phyloP scores from a whole-genome alignment of 1,284 basidiomycete species.

The Rhizoctonia solani region DNA sequence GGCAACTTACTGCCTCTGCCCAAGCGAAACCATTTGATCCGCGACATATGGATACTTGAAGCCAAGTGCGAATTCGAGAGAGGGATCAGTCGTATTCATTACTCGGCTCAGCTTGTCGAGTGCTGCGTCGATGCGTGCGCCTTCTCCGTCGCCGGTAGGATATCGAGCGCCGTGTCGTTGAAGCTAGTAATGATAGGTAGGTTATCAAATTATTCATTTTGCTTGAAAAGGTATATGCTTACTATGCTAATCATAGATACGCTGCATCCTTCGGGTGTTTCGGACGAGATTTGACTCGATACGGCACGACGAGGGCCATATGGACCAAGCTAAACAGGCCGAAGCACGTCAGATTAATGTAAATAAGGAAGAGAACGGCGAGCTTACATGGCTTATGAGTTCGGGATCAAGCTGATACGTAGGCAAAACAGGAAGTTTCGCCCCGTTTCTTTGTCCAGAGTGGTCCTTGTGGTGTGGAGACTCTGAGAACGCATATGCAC shows the following conservation, averaged over 20 bases:
- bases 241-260: conserved; percentile 70
- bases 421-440: not conserved
- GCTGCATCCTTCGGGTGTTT: conserved; percentile 47
- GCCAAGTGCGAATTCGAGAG: conserved; percentile 47
- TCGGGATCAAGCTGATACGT: conserved; percentile 15
- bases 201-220: too few species aligned
- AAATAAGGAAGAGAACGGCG: not conserved
- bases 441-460: too few species aligned
- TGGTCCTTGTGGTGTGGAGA: too few species aligned
- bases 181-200: conserved; percentile 55
- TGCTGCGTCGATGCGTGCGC: conserved; percentile 51
- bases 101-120: conserved; percentile 58
- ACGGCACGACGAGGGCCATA: conserved; percentile 35
- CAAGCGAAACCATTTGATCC: conserved; percentile 69
- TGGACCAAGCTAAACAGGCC: conserved; percentile 30
- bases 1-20: conserved; percentile 66
- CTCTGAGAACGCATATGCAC: too few species aligned
- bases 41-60: conserved; percentile 69
- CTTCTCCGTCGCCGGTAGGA: conserved; percentile 64
- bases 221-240: conserved; percentile 53
- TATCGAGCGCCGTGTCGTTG: conserved; percentile 84
- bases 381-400: conserved; percentile 2
- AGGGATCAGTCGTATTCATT: conserved; percentile 46
- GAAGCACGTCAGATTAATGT: not conserved
- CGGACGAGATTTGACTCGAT: conserved; percentile 8